These are phyloP conservation scores for Phytophthora colocasiae DNA, from an alignment of 352 stramenopile species.

Conservation along the genomic window DNA sequence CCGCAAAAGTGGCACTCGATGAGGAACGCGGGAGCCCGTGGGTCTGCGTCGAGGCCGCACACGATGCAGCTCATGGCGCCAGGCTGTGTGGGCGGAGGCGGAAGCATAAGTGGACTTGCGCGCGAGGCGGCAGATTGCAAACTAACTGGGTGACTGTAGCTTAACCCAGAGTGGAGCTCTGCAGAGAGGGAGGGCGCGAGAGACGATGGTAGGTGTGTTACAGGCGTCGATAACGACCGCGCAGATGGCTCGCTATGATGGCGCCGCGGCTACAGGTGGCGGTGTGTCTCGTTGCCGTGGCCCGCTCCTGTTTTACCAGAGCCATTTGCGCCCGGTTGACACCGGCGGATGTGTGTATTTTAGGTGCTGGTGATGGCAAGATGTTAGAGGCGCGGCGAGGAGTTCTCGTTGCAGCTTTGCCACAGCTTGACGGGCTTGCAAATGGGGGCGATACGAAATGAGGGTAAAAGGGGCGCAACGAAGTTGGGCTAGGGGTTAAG, in stretches of 20 bases:
- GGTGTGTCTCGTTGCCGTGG: slow-evolving; percentile 13
- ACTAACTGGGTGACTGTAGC: slow-evolving; percentile 17
- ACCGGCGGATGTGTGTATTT: slow-evolving; percentile 24
- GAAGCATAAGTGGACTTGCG: slow-evolving; percentile 18
- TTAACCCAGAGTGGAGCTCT: slow-evolving; percentile 10
- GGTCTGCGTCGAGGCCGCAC: slow-evolving; percentile 40
- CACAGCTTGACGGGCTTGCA: neutral
- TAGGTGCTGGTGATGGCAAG: slow-evolving; percentile 1
- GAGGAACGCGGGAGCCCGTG: slow-evolving; percentile 49
- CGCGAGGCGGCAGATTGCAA: slow-evolving; percentile 22
- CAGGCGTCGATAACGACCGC: slow-evolving; percentile 17
- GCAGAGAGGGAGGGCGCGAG: slow-evolving; percentile 16
- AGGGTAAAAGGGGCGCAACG: slow-evolving; percentile 16
- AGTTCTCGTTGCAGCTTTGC: slow-evolving; percentile 2
- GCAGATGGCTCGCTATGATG: slow-evolving; percentile 20
- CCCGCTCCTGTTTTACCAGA: slow-evolving; percentile 14
- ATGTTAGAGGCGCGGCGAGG: slow-evolving; percentile 6
- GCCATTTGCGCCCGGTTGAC: neutral
- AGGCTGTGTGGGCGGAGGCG: slow-evolving; percentile 1
- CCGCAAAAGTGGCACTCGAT: slow-evolving; percentile 75
- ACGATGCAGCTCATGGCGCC: slow-evolving; percentile 21
- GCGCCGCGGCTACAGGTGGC: slow-evolving; percentile 14
- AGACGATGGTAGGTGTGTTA: slow-evolving; percentile 24
- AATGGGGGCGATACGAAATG: slow-evolving; percentile 7
- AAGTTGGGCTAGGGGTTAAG: slow-evolving; percentile 35